These are phyloP conservation scores for Avena sativa DNA, from an alignment of 176 grass and related monocot species.

Conservation along the genomic window DNA sequence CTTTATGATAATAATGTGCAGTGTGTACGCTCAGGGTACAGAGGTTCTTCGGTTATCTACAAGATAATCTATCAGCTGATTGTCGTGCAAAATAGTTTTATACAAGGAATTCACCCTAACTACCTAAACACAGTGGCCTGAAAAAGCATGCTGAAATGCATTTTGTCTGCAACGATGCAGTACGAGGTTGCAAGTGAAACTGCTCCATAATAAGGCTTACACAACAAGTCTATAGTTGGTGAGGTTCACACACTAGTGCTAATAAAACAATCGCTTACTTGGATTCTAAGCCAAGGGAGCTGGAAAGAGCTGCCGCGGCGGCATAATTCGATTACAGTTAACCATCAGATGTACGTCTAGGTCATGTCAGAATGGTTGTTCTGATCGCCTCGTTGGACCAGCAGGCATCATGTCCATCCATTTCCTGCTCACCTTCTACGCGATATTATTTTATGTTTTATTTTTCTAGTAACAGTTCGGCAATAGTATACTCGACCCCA, in stretches of 20 bases:
- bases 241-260: background rate
- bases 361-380: slow-evolving; percentile 42
- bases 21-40: background rate
- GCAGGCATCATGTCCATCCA: slow-evolving; percentile 1
- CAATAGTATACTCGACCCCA: too few species aligned
- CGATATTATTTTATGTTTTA: background rate
- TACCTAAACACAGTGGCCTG: too few species aligned
- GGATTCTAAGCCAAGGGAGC: slow-evolving; percentile 49
- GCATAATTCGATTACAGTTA: slow-evolving; percentile 36
- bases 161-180: slow-evolving; percentile 11
- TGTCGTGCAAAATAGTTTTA: background rate
- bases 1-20: background rate
- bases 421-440: background rate
- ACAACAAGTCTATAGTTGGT: background rate
- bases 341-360: slow-evolving; percentile 29
- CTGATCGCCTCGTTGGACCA: slow-evolving; percentile 34
- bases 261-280: slow-evolving; percentile 25
- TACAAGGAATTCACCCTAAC: background rate
- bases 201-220: background rate
- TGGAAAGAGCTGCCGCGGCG: slow-evolving; percentile 46
- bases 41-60: background rate
- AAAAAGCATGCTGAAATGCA: background rate
- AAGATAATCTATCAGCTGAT: background rate
- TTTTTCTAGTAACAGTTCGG: background rate
- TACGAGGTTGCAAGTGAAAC: background rate